Conservation (phyloP, 805 yeast genomes). For the Saccharomycopsis fodiens region DNA sequence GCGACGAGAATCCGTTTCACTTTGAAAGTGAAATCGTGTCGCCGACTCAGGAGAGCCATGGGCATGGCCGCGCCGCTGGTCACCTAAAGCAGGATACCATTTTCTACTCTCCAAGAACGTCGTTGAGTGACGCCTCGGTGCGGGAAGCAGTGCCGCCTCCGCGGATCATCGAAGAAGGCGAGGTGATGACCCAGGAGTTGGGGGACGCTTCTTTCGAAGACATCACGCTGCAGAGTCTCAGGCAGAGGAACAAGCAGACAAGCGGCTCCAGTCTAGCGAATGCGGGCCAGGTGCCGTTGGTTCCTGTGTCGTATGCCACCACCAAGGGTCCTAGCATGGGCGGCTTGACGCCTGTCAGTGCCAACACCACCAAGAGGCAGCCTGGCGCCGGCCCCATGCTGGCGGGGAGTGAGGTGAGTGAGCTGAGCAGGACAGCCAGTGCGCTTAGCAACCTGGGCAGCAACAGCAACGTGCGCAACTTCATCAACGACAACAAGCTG, state of each 20-base stretch:
- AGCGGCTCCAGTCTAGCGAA: neutral
- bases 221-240: too few relatives aligned
- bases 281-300: too few relatives aligned
- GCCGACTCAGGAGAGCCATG: neutral
- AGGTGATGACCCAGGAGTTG: neutral
- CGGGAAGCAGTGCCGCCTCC: neutral
- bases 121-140: neutral
- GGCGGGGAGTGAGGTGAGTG: too few relatives aligned
- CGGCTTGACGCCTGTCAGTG: neutral
- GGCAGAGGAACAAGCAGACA: neutral
- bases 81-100: constrained; percentile 12
- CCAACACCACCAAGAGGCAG: neutral
- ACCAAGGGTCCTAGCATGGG: neutral
- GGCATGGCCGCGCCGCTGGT: too few relatives aligned
- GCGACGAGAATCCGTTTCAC: neutral
- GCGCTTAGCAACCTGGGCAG: too few relatives aligned
- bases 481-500: constrained; percentile 6
- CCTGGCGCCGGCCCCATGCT: neutral
- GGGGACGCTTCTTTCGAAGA: neutral
- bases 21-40: neutral
- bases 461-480: constrained; percentile 3
- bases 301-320: constrained; percentile 9
- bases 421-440: too few relatives aligned
- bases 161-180: neutral
- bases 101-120: constrained; percentile 9